Base-by-base conservation (phyloP, 352 stramenopile species). In the Phytophthora litchii region DNA sequence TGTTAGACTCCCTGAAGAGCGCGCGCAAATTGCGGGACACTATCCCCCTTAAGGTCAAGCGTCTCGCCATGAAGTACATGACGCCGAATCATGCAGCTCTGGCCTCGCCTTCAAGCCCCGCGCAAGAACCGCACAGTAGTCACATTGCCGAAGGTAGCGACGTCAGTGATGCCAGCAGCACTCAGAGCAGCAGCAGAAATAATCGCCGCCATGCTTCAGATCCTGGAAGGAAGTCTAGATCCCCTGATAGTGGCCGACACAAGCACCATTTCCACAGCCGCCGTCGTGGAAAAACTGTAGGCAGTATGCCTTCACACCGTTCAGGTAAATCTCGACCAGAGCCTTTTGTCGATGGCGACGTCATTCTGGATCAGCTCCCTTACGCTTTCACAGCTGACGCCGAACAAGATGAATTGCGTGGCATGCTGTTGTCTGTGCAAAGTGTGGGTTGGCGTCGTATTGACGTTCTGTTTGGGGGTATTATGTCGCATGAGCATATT, bases 401-500 rank as follows among this genome's bases (percentile, higher is more conserved):
- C 6, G 61, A 80, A 49, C 67, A 82, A 48, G 84, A 94, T 58
- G 63, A 76, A 19, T 72, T 94, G 27, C 82, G 84, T 36, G 77
- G 76, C 17, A 92, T 94, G 82, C 66, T 94, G 40, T 44, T 94
- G 23, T 82, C 76, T 2, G 59, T 94, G 41, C 84, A 94, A 60
- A 87, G 76, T 57, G 62, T 92, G 7, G 78, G 80, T 11, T 94
- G 82, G 80, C 72, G 82, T 17, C 80, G 84, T 6, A 76, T 91
- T 17, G 84, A 94, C 54, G 76, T 88, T 3, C 25, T 88, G 23
- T 91, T 94, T 47, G 71, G 86, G 40, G 87, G 75, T 27, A 64
- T 86, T 1, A 49, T 94, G 23, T 83, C 81, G 6, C 84, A 94
- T 48, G 80, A 91, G 54, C 79, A 84, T 53, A 94, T 94, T 62